Conservation (phyloP, 306 rosid genomes). For the Biancaea sappan region DNA sequence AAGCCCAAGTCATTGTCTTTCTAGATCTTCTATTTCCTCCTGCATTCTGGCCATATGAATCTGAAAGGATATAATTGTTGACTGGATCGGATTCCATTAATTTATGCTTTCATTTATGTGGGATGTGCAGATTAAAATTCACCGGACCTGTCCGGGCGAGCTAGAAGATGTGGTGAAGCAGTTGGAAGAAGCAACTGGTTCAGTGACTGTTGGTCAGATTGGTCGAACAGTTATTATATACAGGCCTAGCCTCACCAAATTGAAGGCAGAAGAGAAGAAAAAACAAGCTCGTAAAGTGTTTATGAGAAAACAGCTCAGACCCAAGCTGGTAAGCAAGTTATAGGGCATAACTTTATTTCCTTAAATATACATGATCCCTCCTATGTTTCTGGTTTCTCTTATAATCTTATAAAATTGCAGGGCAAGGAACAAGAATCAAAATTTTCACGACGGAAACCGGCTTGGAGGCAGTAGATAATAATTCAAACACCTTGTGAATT, state of each 20-base stretch:
- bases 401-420: constrained; percentile 44
- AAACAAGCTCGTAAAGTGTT: constrained; percentile 46
- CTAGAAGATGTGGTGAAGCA: constrained; percentile 72
- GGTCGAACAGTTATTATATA: constrained; percentile 82
- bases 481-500: not conserved
- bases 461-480: constrained; percentile 57
- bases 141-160: constrained; percentile 84
- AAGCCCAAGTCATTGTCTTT: not conserved
- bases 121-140: constrained; percentile 72
- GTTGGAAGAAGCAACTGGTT: constrained; percentile 69
- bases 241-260: constrained; percentile 79
- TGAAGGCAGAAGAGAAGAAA: constrained; percentile 89
- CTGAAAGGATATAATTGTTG: not conserved
- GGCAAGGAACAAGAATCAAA: constrained; percentile 40
- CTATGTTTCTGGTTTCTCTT: constrained; percentile 10
- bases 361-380: not conserved
- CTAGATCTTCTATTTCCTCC: constrained; percentile 1
- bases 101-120: constrained; percentile 5
- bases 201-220: constrained; percentile 70
- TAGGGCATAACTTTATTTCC: not conserved
- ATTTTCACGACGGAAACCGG: constrained; percentile 49
- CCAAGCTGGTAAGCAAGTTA: constrained; percentile 41
- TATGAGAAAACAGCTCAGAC: constrained; percentile 43
- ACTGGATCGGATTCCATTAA: constrained; percentile 7
- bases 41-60: not conserved